These are phyloP conservation scores for Lactarius psammicola DNA, from an alignment of 768 basidiomycete species.

Conservation along the genomic window DNA sequence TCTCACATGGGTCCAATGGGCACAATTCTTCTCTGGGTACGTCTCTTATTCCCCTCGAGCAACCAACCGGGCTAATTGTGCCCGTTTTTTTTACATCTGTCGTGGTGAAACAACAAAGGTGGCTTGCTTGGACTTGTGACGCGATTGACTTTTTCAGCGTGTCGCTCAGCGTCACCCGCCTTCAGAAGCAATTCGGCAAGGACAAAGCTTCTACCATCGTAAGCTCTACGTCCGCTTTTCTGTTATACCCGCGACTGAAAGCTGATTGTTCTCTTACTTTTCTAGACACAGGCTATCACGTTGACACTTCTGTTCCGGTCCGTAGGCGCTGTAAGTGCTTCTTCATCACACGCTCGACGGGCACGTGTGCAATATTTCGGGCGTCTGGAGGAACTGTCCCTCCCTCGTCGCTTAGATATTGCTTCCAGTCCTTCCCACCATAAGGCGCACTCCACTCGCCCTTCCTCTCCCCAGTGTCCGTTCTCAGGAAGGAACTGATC, in stretches of 20 bases:
- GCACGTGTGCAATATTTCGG: neutral
- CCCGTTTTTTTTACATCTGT: neutral
- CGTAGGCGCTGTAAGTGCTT: conserved; percentile 55
- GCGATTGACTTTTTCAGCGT: conserved; percentile 87
- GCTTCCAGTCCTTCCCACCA: neutral
- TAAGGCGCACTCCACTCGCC: neutral
- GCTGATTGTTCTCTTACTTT: neutral
- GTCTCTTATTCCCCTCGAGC: neutral
- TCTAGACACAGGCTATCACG: conserved; percentile 77
- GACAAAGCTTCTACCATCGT: conserved; percentile 46
- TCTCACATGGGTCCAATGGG: conserved; percentile 51
- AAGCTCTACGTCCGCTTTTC: conserved; percentile 22
- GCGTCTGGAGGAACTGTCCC: neutral
- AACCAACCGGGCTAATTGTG: neutral
- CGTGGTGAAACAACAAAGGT: conserved; percentile 40
- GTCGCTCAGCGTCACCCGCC: conserved; percentile 51
- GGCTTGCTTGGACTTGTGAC: conserved; percentile 86
- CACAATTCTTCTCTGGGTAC: conserved; percentile 56
- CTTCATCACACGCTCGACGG: neutral
- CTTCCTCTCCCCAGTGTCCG: neutral
- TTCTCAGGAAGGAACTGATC: conserved; percentile 2
- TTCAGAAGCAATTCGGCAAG: conserved; percentile 48
- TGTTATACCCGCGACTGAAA: neutral
- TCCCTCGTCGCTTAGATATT: neutral
- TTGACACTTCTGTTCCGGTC: conserved; percentile 89